These are phyloP conservation scores for Monosporascus sp. DNA, from an alignment of 2,329 filamentous ascomycete genomes.

Conservation along the genomic window DNA sequence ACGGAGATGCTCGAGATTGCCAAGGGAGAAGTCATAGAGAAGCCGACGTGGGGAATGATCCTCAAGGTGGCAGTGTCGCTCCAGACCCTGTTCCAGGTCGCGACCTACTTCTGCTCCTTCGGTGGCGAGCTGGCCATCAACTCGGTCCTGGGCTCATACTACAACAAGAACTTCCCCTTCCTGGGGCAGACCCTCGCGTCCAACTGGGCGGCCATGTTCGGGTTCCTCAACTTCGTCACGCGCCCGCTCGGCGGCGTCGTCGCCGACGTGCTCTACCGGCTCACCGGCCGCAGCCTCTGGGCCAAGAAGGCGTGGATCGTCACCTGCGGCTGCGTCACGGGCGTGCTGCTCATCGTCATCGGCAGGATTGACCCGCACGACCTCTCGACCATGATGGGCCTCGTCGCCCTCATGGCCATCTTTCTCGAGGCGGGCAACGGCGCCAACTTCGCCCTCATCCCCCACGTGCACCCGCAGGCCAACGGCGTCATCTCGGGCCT, in stretches of 20 bases:
- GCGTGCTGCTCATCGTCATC: slow-evolving; percentile 56
- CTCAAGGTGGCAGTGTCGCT: slow-evolving; percentile 43
- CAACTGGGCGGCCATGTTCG: slow-evolving; percentile 69
- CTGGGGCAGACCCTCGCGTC: slow-evolving; percentile 52
- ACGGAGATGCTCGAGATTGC: slow-evolving; percentile 51
- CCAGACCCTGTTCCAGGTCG: slow-evolving; percentile 51
- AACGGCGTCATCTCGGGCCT: slow-evolving; percentile 76
- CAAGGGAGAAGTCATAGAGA: slow-evolving; percentile 46
- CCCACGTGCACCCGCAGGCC: slow-evolving; percentile 77
- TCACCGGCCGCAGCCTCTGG: slow-evolving; percentile 33
- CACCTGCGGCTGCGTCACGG: slow-evolving; percentile 56
- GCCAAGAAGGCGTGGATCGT: slow-evolving; percentile 55
- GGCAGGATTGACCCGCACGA: slow-evolving; percentile 60
- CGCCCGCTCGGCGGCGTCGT: slow-evolving; percentile 61
- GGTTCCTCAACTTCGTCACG: slow-evolving; percentile 65
- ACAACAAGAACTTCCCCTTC: slow-evolving; percentile 54
- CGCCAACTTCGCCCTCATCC: slow-evolving; percentile 79
- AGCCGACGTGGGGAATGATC: slow-evolving; percentile 50
- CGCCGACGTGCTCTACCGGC: slow-evolving; percentile 45
- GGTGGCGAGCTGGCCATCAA: slow-evolving; percentile 61
- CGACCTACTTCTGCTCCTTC: slow-evolving; percentile 60
- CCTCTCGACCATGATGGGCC: slow-evolving; percentile 65
- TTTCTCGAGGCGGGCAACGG: slow-evolving; percentile 85
- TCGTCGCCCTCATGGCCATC: slow-evolving; percentile 71
- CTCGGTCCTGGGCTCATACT: slow-evolving; percentile 54